A percentile compares a stretch with the other conserved stretches of the same genome.
Conservation (phyloP, 768 basidiomycete species). For the Tulasnella sp. region DNA sequence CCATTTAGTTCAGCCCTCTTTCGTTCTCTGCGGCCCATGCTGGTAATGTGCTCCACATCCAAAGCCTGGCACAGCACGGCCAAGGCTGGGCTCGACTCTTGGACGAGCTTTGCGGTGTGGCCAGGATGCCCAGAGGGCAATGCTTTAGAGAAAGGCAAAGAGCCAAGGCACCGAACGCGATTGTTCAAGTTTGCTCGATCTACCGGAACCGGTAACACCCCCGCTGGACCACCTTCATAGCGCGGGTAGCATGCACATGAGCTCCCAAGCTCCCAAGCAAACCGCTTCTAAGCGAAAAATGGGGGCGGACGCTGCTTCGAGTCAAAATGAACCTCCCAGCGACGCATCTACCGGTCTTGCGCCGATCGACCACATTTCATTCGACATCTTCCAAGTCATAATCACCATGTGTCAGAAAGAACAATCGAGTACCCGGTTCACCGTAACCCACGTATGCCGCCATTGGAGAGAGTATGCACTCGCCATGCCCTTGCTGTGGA, state of each 20-base stretch:
- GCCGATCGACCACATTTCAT: not conserved
- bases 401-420: not conserved
- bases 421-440: not conserved
- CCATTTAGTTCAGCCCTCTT: no score
- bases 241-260: not conserved
- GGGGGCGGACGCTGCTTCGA: not conserved
- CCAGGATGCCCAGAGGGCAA: no score
- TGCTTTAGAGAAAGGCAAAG: no score
- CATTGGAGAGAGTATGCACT: not conserved
- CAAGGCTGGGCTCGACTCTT: no score
- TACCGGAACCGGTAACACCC: no score
- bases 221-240: no score
- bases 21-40: no score
- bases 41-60: no score
- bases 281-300: not conserved
- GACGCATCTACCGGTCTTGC: not conserved
- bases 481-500: not conserved
- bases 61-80: no score
- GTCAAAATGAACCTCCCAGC: not conserved
- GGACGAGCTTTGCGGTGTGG: no score
- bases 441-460: not conserved
- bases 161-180: not conserved
- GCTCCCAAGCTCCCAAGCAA: not conserved
- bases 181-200: not conserved
- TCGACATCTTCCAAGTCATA: conserved; percentile 15